phyloP scores from a whole-genome alignment of 2,329 filamentous ascomycete species.

The Fusarium verticillioides region DNA sequence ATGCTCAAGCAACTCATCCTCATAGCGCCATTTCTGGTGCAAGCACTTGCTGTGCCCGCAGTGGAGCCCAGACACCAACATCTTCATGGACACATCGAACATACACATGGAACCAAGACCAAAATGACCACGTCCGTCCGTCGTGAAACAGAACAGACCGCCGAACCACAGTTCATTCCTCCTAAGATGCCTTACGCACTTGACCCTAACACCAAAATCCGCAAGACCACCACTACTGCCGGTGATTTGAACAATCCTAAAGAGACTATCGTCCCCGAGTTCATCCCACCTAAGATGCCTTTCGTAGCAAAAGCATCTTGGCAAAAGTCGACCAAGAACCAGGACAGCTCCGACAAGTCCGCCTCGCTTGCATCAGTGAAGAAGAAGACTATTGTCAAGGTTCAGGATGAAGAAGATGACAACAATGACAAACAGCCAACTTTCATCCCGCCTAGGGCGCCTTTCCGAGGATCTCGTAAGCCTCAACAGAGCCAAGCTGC shows the following conservation, averaged over 20 bases:
- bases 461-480: constrained; percentile 16
- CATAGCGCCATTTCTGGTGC: constrained; percentile 43
- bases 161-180: constrained; percentile 21
- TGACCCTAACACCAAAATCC: constrained; percentile 20
- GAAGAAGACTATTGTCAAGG: constrained; percentile 20
- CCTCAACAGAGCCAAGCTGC: not conserved
- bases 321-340: not conserved
- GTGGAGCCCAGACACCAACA: constrained; percentile 32
- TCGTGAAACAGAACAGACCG: constrained; percentile 11
- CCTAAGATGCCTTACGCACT: constrained; percentile 29
- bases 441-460: constrained; percentile 29
- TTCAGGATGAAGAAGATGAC: not conserved
- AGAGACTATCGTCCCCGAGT: constrained; percentile 15
- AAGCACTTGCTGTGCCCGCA: constrained; percentile 36
- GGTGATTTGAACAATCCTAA: not conserved
- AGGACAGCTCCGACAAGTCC: not conserved
- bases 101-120: constrained; percentile 20
- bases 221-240: constrained; percentile 7
- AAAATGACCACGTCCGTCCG: constrained; percentile 17
- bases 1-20: constrained; percentile 43
- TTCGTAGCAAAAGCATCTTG: constrained; percentile 22
- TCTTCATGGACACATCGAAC: constrained; percentile 31
- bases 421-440: not conserved
- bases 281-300: constrained; percentile 33
- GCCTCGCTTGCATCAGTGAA: constrained; percentile 12